Evolutionary conservation across 768 basidiomycete species (phyloP), one percentile per base, ranked within the genome.

Genomic region (Hirschioporus abietinus): DNA sequence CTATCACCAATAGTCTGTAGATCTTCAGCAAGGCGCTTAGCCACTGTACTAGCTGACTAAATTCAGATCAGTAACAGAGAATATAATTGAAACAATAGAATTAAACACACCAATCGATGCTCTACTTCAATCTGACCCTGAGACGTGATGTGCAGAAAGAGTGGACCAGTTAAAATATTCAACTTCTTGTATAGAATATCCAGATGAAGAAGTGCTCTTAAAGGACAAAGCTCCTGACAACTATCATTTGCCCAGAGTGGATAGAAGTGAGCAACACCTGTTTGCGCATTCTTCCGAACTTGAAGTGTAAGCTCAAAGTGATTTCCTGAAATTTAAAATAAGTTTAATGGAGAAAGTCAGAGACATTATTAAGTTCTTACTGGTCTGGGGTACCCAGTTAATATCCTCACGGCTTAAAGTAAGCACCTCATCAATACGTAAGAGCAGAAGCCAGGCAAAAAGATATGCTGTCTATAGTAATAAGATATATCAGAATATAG

Each of bases 391-490:
- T 42, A 70, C 63, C 20, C 67, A 63, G 36, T 72, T 66, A 65
- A 72, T 66, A 36, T 66, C 69, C 42, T 67, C 69, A 66, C 70
- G 67, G 26, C 65, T 59, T 30, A 72, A 63, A 27, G 63, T 35
- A 26, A 69, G 34, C 15, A 67, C 68, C 64, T 72, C 71, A 12
- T 71, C 69, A 36, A 70, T 67, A 3, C 65, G 63, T n/a, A 71
- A 65, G 23, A 71, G 58, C 26, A 70, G 62, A 5, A 70, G 65
- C 70, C 70, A 72, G 18, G 71, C 70, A 64, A 72, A 64, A 7
- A 72, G 65, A 65, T 70, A 72, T 7, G 65, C 64, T 10, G 67
- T 63, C 69, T n/a, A n/a, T n/a, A n/a, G n/a, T n/a, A n/a, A n/a
- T 70, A 42, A 30, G 58, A n/a, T 15, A 42, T 27, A 66, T 63